Conservation (phyloP, 352 stramenopile genomes). For the Globisporangium abappressorium region DNA sequence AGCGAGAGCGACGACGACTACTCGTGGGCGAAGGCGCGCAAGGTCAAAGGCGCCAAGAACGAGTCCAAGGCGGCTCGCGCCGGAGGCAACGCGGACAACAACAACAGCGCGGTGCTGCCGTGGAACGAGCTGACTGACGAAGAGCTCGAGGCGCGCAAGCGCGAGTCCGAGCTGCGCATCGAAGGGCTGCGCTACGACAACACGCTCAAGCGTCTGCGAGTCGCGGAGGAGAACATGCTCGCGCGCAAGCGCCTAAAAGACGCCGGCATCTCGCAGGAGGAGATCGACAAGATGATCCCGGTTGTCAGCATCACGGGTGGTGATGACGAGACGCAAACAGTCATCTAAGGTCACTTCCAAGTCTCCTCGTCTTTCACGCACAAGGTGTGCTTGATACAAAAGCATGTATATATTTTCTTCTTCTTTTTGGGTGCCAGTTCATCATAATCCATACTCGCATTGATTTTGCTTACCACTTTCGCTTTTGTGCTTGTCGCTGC, state of each 20-base stretch:
- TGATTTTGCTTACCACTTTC: too few species aligned
- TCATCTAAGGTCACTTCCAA: conserved; percentile 8
- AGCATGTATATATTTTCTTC: not conserved
- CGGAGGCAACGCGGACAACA: not conserved
- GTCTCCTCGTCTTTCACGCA: not conserved
- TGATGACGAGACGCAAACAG: conserved; percentile 2
- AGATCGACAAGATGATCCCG: conserved; percentile 23
- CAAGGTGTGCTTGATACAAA: not conserved
- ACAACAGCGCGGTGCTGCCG: not conserved
- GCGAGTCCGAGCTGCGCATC: conserved; percentile 21
- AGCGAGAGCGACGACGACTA: conserved; percentile 21
- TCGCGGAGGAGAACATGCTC: conserved; percentile 26
- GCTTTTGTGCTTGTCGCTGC: not conserved
- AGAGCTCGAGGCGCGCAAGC: conserved; percentile 19
- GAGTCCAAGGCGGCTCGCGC: not conserved
- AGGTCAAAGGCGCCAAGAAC: conserved; percentile 3
- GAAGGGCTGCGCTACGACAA: conserved; percentile 22
- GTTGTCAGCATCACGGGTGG: not conserved
- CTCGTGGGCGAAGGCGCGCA: conserved; percentile 15
- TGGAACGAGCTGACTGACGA: conserved; percentile 19
- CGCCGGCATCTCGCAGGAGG: conserved; percentile 22
- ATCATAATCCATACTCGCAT: too few species aligned
- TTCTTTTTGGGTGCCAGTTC: not conserved
- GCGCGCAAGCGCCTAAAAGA: conserved; percentile 46
- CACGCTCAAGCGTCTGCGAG: conserved; percentile 19